Conservation (phyloP, 352 stramenopile genomes). For the Phytophthora capsici region DNA sequence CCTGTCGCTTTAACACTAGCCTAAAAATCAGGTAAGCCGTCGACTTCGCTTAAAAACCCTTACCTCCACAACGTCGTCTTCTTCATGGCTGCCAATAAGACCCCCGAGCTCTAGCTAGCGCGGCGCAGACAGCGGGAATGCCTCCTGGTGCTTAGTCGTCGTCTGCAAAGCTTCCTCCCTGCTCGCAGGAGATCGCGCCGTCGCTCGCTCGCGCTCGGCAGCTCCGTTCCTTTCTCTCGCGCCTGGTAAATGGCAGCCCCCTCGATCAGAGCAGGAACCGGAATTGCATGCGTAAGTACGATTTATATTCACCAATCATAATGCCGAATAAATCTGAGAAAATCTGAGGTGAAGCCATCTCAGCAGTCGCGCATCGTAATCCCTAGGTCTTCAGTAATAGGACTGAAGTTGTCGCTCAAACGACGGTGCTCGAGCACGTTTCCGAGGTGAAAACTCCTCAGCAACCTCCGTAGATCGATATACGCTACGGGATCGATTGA, state of each 20-base stretch:
- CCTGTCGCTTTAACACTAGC: constrained; percentile 12
- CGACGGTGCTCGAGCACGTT: constrained; percentile 32
- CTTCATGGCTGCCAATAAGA: constrained; percentile 32
- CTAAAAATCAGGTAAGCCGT: constrained; percentile 19
- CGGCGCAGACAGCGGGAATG: not conserved
- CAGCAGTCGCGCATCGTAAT: constrained; percentile 15
- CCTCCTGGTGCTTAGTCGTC: constrained; percentile 14
- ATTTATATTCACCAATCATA: constrained; percentile 32
- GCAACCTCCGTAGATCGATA: constrained; percentile 25
- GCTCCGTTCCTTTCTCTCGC: constrained; percentile 32
- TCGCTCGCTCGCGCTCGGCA: constrained; percentile 22
- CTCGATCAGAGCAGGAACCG: not conserved
- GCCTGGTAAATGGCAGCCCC: constrained; percentile 13
- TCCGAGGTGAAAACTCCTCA: constrained; percentile 31
- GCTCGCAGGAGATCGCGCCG: constrained; percentile 16
- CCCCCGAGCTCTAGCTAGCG: constrained; percentile 5
- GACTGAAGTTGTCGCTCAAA: constrained; percentile 25
- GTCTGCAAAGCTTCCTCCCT: constrained; percentile 5
- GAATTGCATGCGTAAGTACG: constrained; percentile 27
- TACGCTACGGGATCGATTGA: constrained; percentile 42
- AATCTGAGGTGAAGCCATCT: constrained; percentile 29
- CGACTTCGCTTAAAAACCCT: not conserved
- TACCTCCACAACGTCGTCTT: constrained; percentile 44
- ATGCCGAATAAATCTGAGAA: constrained; percentile 22
- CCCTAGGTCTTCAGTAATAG: constrained; percentile 18